Percentiles rank a stretch among this genome's conserved stretches.
These are phyloP conservation scores for Trametes coccinea DNA, from an alignment of 768 basidiomycete genomes.

Conservation along the genomic window DNA sequence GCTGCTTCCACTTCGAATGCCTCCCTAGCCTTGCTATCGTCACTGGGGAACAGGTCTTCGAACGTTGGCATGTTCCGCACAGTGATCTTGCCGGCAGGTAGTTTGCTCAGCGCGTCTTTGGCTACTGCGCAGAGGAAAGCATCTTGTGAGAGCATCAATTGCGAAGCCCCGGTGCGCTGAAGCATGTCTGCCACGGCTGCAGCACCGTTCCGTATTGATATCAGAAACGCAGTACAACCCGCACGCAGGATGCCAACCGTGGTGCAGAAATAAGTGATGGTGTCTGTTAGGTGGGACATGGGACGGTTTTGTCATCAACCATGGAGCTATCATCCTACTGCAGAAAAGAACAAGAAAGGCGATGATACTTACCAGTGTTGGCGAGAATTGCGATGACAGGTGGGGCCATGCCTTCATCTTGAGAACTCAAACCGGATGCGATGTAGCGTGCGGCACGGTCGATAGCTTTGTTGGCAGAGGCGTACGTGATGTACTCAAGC, in stretches of 20 bases:
- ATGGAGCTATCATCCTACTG: too few relatives aligned
- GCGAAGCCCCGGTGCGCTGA: slow-evolving; percentile 3
- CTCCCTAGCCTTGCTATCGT: not conserved
- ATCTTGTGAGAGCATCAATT: slow-evolving; percentile 13
- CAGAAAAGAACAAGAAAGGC: too few relatives aligned
- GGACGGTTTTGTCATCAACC: too few relatives aligned
- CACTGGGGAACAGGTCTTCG: slow-evolving; percentile 5
- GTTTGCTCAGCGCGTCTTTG: not conserved
- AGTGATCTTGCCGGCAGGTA: not conserved
- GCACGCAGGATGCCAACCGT: slow-evolving; percentile 24
- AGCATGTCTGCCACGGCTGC: slow-evolving; percentile 34
- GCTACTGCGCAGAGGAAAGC: not conserved
- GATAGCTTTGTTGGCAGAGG: slow-evolving; percentile 29
- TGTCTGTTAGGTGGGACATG: slow-evolving; percentile 24
- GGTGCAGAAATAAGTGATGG: slow-evolving; percentile 21
- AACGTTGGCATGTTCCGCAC: not conserved
- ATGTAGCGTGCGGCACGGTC: slow-evolving; percentile 29
- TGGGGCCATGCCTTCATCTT: not conserved
- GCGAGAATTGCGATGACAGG: slow-evolving; percentile 30
- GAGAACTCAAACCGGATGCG: not conserved
- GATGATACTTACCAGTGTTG: slow-evolving; percentile 6
- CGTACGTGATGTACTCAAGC: slow-evolving; percentile 23
- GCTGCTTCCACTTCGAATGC: not conserved
- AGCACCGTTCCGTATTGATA: slow-evolving; percentile 37
- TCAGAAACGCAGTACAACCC: slow-evolving; percentile 33